Base-by-base conservation (phyloP, 257 asterid species). In the Plantago elongata region DNA sequence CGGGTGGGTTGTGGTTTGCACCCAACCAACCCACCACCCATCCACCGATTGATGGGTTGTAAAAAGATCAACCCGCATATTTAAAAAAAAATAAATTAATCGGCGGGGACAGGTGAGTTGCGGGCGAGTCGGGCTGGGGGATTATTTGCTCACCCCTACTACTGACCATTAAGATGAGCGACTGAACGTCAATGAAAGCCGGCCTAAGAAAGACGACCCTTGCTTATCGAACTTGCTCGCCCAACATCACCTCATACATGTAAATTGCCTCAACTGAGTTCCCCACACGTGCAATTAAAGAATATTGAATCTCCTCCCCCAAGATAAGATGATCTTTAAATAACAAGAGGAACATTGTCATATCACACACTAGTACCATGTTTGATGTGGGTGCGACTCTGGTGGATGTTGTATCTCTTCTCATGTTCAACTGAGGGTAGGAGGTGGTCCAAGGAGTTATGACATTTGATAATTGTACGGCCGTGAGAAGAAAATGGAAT, bases 291-390 rank as follows among this genome's bases (percentile, higher is more conserved):
- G 50, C 67, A 2, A 42, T 9, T 69, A 90, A 81, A 69, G 75
- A 84, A 38, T 62, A 54, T 63, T 71, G 66, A 7, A 84, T 77
- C 57, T 87, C 95, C 5, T 3, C 42, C 56, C 85, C 90, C 0
- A 66, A 8, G 47, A 84, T 79, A 0, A 85, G 88, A 42, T 81
- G 79, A 6, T 96, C 97, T 62, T 74, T 75, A 5, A 90, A 84
- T 56, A 90, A 90, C 4, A 95, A 84, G 12, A 84, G 76, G 9
- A 90, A 81, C 92, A 90, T 70, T 7, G 93, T 81, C 61, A 88
- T 69, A 0, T 75, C 81, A 17, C 69, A 78, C 10, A 45, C 59
- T 1, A 77, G 62, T 9, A 16, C 14, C 45, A 68, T 76, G 2
- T 18, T 61, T 11, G 63, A 48, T 22, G 30, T 68, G 3, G 62